Conservation (phyloP, 805 yeast genomes). For the Kodamaea laetipori region DNA sequence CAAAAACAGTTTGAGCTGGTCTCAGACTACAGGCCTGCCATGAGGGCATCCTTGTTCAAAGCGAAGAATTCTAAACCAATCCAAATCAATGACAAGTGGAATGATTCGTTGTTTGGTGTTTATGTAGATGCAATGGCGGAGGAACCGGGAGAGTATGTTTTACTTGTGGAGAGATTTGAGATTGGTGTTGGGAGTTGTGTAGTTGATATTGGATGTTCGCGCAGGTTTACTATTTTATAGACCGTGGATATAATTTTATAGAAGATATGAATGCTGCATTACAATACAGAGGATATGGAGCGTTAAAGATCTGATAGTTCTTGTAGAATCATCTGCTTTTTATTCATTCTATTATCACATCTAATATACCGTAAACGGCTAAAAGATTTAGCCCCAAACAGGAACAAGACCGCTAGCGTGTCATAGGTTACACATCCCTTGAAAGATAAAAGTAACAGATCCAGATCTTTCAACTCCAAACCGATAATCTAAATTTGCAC, state of each 20-base stretch:
- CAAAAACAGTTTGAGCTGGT: conserved; percentile 10
- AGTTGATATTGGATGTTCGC: conserved; percentile 38
- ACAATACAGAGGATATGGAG: no score
- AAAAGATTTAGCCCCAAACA: no score
- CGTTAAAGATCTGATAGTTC: no score
- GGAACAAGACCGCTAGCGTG: no score
- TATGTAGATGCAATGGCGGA: conserved; percentile 35
- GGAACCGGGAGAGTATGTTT: conserved; percentile 33
- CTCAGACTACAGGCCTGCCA: conserved; percentile 45
- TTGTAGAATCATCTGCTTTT: no score
- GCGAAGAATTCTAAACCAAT: conserved; percentile 30
- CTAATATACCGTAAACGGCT: no score
- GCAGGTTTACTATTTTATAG: background rate
- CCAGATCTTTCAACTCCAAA: no score
- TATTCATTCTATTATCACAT: no score
- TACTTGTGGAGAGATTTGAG: conserved; percentile 54
- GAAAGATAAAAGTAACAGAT: no score
- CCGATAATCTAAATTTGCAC: no score
- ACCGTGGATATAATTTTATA: background rate
- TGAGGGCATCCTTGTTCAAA: conserved; percentile 48
- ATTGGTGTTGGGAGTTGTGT: conserved; percentile 42
- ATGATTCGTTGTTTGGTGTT: conserved; percentile 46
- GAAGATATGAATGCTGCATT: background rate
- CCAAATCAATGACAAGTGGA: conserved; percentile 40
- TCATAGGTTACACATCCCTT: no score